A percentile compares a stretch with the other conserved stretches of the same genome.
Conservation (phyloP, 2,329 filamentous ascomycete species). For the Alternaria brassicae region DNA sequence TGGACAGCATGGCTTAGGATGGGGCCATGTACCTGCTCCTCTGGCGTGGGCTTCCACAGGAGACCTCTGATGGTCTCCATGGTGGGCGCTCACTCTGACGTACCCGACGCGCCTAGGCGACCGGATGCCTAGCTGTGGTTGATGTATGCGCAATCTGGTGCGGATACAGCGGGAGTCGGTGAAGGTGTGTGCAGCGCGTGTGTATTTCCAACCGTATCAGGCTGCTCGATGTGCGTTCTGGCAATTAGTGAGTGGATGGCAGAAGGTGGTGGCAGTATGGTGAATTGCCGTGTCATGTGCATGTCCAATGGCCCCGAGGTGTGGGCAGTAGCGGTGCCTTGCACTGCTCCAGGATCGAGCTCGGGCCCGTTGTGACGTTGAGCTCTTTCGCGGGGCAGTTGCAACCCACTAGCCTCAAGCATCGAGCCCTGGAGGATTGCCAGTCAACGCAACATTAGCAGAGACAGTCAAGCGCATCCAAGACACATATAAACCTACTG, state of each 20-base stretch:
- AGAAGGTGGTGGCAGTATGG: background rate
- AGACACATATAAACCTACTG: background rate
- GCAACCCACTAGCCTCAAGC: conserved; percentile 29
- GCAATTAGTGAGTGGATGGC: background rate
- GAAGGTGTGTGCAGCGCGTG: background rate
- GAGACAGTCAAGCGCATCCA: conserved; percentile 8
- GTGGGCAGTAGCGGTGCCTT: conserved; percentile 23
- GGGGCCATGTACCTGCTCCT: conserved; percentile 75
- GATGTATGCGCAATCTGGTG: conserved; percentile 5
- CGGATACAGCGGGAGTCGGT: conserved; percentile 8
- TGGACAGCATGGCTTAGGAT: background rate
- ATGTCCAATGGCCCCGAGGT: conserved; percentile 16
- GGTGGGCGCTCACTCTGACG: conserved; percentile 16
- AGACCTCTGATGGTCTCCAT: conserved; percentile 91
- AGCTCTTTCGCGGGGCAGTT: conserved; percentile 28
- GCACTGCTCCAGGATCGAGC: conserved; percentile 21
- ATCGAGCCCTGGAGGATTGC: conserved; percentile 1
- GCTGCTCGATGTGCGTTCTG: background rate
- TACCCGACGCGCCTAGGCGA: background rate
- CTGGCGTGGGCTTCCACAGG: conserved; percentile 91
- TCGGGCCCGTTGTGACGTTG: conserved; percentile 39
- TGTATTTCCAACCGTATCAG: background rate
- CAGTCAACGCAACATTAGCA: conserved; percentile 12
- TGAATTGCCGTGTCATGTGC: conserved; percentile 5
- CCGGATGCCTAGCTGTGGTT: background rate